Evolutionary conservation across 2,329 filamentous ascomycete species (phyloP).

Genomic region (Cryphonectria radicalis): DNA sequence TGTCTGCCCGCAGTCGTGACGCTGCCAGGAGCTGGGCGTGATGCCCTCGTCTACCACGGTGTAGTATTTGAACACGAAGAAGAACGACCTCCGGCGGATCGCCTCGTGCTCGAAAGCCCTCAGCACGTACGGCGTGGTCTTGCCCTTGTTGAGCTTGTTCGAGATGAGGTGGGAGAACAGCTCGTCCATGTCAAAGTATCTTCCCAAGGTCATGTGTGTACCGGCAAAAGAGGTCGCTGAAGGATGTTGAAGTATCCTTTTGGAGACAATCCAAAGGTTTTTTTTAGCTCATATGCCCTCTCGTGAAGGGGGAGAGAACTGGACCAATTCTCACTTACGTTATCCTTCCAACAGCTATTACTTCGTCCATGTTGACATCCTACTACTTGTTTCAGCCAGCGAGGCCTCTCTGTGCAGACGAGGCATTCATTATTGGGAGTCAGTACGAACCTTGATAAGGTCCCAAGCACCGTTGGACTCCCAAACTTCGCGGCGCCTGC

Average conservation of each 20-base stretch:
- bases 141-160: constrained; percentile 48
- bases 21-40: constrained; percentile 63
- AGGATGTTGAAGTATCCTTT: constrained; percentile 63
- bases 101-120: constrained; percentile 51
- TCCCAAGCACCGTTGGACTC: constrained; percentile 49
- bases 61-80: constrained; percentile 69
- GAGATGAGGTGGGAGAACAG: constrained; percentile 59
- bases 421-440: background rate
- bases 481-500: constrained; percentile 43
- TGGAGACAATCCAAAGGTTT: constrained; percentile 33
- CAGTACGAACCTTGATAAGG: constrained; percentile 37
- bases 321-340: constrained; percentile 45
- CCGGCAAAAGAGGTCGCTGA: constrained; percentile 63
- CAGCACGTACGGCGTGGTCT: constrained; percentile 52
- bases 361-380: constrained; percentile 42
- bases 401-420: background rate
- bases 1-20: constrained; percentile 52
- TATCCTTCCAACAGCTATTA: constrained; percentile 58
- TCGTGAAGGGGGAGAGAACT: no score
- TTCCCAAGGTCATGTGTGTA: constrained; percentile 60
- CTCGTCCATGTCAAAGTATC: constrained; percentile 66
- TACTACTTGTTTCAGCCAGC: constrained; percentile 10
- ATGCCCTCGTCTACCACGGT: constrained; percentile 61
- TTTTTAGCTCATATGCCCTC: constrained; percentile 8
- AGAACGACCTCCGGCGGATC: constrained; percentile 59